These are phyloP conservation scores for Chrysochromulina tobinii DNA, from an alignment of 78 protist genomes.

Conservation along the genomic window DNA sequence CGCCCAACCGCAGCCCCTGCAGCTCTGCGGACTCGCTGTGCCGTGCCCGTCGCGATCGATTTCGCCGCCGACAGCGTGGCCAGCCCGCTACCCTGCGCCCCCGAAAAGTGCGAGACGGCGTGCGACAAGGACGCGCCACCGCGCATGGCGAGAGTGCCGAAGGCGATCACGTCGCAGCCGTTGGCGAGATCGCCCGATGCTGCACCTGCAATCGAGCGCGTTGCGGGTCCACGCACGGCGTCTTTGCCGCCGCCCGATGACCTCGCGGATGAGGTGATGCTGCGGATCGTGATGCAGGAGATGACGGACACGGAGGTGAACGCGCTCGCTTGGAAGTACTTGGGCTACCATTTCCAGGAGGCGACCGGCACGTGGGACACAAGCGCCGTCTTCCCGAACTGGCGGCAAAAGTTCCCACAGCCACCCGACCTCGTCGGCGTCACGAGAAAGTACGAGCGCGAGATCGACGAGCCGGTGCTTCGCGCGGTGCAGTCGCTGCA, in stretches of 20 bases:
- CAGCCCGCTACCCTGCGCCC: no score
- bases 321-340: not conserved
- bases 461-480: slow-evolving; percentile 20
- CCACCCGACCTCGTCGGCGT: slow-evolving; percentile 19
- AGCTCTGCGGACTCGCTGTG: no score
- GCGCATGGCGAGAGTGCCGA: no score
- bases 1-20: no score
- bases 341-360: not conserved
- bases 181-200: no score
- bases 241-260: not conserved
- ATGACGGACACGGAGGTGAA: not conserved
- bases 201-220: no score
- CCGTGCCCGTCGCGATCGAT: no score
- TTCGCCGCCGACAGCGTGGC: no score
- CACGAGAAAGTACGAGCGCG: not conserved
- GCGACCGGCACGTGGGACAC: not conserved
- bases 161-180: no score
- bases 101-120: no score
- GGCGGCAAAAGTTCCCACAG: not conserved
- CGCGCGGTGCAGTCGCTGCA: slow-evolving; percentile 8
- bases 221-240: no score
- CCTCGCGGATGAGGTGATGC: not conserved
- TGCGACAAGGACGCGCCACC: no score
- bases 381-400: not conserved
- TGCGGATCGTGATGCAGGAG: not conserved